phyloP scores from a whole-genome alignment of 2,329 filamentous ascomycete genomes.

The Helminthosporium solani region DNA sequence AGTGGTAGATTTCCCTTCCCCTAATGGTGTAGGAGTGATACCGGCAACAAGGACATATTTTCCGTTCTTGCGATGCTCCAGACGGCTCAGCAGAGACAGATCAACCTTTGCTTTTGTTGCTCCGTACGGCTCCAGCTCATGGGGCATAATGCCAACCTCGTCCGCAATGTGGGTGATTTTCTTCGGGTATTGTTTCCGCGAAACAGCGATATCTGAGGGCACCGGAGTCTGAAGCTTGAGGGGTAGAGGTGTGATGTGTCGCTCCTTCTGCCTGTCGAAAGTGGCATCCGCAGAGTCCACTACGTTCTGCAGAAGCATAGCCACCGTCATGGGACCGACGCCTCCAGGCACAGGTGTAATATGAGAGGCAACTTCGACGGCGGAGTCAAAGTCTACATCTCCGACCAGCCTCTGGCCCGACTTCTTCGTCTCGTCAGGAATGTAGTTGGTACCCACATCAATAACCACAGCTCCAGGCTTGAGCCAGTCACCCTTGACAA shows the following conservation, averaged over 20 bases:
- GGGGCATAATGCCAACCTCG: conserved; percentile 82
- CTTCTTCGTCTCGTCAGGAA: conserved; percentile 85
- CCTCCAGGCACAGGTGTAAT: conserved; percentile 97
- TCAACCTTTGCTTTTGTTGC: conserved; percentile 96
- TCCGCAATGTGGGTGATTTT: conserved; percentile 79
- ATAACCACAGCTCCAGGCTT: conserved; percentile 95
- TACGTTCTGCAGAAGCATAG: conserved; percentile 96
- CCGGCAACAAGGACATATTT: conserved; percentile 91
- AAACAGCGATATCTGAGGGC: conserved; percentile 94
- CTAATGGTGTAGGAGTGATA: conserved; percentile 93
- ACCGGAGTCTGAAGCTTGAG: conserved; percentile 77
- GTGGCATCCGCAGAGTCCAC: conserved; percentile 80
- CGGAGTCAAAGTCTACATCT: conserved; percentile 89
- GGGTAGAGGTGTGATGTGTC: conserved; percentile 78
- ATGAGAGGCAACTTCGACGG: conserved; percentile 79
- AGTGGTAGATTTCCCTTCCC: conserved; percentile 97
- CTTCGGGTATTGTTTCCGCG: conserved; percentile 87
- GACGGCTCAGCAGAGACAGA: conserved; percentile 74
- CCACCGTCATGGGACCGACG: conserved; percentile 98
- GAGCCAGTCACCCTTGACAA: conserved; percentile 93
- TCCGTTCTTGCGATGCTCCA: conserved; percentile 84
- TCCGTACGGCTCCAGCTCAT: conserved; percentile 92
- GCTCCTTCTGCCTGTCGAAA: conserved; percentile 78
- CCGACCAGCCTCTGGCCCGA: conserved; percentile 89
- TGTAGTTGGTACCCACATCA: conserved; percentile 96